phyloP scores from a whole-genome alignment of 2,329 filamentous ascomycete genomes.

The Fusarium setosum region DNA sequence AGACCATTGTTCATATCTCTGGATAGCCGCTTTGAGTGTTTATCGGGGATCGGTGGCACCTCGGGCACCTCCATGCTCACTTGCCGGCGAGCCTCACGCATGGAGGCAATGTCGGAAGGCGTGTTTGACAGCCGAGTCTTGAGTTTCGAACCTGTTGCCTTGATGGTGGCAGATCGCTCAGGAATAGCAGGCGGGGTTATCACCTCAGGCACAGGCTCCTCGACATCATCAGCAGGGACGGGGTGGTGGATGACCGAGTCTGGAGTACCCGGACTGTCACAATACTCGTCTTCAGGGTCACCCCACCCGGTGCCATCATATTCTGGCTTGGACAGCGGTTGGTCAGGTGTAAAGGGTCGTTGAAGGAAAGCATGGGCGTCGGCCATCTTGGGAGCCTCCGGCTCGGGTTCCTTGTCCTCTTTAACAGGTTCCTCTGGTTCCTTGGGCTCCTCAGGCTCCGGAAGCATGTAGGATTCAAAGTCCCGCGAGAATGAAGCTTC shows the following conservation, averaged over 20 bases:
- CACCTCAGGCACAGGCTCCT: slow-evolving; percentile 55
- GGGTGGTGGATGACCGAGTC: slow-evolving; percentile 91
- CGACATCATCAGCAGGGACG: slow-evolving; percentile 53
- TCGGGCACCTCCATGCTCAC: slow-evolving; percentile 79
- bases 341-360: slow-evolving; percentile 62
- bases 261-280: slow-evolving; percentile 77
- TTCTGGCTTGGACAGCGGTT: slow-evolving; percentile 66
- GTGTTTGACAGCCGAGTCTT: slow-evolving; percentile 92
- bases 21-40: slow-evolving; percentile 67
- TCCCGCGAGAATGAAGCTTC: slow-evolving; percentile 55
- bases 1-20: slow-evolving; percentile 57
- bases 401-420: slow-evolving; percentile 32
- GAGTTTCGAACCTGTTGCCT: slow-evolving; percentile 84
- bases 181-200: slow-evolving; percentile 75
- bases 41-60: slow-evolving; percentile 71
- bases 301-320: slow-evolving; percentile 74
- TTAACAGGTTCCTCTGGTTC: slow-evolving; percentile 44
- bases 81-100: slow-evolving; percentile 87
- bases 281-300: slow-evolving; percentile 61
- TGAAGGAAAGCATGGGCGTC: slow-evolving; percentile 51
- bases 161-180: slow-evolving; percentile 87
- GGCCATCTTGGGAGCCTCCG: slow-evolving; percentile 48
- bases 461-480: slow-evolving; percentile 60
- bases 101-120: slow-evolving; percentile 82
- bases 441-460: slow-evolving; percentile 50